Conservation (phyloP, 768 basidiomycete species). For the Xanthoconium purpureum region DNA sequence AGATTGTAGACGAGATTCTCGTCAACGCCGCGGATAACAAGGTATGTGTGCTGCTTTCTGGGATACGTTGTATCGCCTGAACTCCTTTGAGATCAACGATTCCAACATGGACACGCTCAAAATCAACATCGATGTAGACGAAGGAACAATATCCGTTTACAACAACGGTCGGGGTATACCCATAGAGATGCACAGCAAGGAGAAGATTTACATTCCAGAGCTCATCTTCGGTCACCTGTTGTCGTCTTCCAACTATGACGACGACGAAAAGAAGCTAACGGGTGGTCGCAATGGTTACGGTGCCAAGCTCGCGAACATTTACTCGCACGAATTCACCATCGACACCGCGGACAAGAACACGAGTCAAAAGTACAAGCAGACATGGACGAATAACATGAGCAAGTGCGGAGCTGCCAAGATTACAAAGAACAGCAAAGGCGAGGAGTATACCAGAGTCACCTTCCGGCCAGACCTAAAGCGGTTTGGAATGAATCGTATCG, state of each 20-base stretch:
- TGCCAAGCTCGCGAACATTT: conserved; percentile 97
- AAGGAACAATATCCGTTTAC: conserved; percentile 83
- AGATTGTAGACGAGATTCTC: conserved; percentile 98
- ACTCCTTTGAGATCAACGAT: conserved; percentile 75
- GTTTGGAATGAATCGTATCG: conserved; percentile 89
- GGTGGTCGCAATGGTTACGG: conserved; percentile 99
- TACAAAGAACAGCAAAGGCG: conserved; percentile 80
- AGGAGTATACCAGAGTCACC: conserved; percentile 90
- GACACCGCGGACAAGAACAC: conserved; percentile 91
- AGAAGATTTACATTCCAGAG: conserved; percentile 95
- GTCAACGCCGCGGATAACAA: conserved; percentile 99
- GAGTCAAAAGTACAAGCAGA: conserved; percentile 90
- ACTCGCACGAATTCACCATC: conserved; percentile 92
- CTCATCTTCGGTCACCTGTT: conserved; percentile 95
- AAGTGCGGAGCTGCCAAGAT: conserved; percentile 88
- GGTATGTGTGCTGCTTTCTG: conserved; percentile 44
- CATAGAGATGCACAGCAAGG: conserved; percentile 89
- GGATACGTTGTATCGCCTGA: neutral
- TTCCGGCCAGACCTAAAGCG: conserved; percentile 90
- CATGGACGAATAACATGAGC: conserved; percentile 92
- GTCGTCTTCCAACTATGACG: conserved; percentile 96
- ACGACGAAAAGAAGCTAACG: conserved; percentile 97
- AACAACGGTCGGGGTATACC: conserved; percentile 98
- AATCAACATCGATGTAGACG: conserved; percentile 80
- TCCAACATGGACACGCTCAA: conserved; percentile 87